phyloP scores from a whole-genome alignment of 306 rosid genomes.

The Fragaria ananassa region DNA sequence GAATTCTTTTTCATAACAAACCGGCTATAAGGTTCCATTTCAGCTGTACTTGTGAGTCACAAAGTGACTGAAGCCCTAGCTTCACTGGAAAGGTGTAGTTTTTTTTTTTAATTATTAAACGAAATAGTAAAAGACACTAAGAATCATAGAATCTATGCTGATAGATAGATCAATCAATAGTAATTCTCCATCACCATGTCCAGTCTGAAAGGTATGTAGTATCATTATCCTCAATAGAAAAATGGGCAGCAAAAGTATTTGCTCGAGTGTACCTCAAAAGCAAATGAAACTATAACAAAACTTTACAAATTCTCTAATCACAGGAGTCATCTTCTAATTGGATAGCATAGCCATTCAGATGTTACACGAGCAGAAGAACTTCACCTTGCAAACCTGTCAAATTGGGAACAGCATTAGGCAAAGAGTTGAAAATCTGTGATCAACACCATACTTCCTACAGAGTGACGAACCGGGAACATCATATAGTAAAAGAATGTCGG shows the following conservation, averaged over 20 bases:
- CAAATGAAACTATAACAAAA: conserved; percentile 13
- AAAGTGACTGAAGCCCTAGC: not conserved
- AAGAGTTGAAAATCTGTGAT: not conserved
- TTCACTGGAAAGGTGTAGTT: not conserved
- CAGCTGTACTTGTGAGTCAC: not conserved
- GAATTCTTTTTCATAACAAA: not conserved
- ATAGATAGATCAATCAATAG: not conserved
- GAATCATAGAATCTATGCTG: not conserved
- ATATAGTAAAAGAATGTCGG: conserved; percentile 1
- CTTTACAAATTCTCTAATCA: conserved; percentile 34
- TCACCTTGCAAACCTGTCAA: conserved; percentile 42
- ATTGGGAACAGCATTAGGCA: not conserved
- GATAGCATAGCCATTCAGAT: not conserved
- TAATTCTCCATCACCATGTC: conserved; percentile 7
- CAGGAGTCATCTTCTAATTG: conserved; percentile 9
- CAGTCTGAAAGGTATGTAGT: conserved; percentile 10
- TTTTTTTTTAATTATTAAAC: not conserved
- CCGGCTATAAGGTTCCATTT: not conserved
- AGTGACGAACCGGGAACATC: not conserved
- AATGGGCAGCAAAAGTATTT: conserved; percentile 4
- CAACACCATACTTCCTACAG: conserved; percentile 22
- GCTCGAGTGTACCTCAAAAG: not conserved
- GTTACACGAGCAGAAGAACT: conserved; percentile 9
- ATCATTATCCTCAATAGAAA: conserved; percentile 6
- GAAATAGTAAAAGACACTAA: not conserved